Evolutionary conservation across 169 alveolate species (phyloP), one percentile per base, ranked within the genome.

Genomic region (Theileria orientalis): DNA sequence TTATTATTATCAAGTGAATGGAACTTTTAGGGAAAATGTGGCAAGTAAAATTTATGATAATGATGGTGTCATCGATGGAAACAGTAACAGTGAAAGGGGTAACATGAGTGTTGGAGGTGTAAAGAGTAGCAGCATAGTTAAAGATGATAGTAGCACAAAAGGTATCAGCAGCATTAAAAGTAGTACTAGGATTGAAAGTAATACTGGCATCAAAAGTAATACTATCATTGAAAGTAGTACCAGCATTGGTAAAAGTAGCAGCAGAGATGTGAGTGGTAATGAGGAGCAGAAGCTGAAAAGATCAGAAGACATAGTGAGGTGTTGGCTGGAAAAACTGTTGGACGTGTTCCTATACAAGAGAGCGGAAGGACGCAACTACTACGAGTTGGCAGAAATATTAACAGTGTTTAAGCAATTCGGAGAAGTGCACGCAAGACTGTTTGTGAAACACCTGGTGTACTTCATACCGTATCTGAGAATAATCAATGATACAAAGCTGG

Each of bases 391-490:
- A 8, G 85, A 76, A 56, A 37, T 69, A 16, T 41, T 76, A 49
- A 63, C 78, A 46, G 79, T 76, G 35, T 30, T 69, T n/a, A 66
- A 76, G 69, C 63, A 64, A 6, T 67, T 76, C 33, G 79, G 85
- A 13, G 76, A 76, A 42, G 79, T 64, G 14, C 14, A 67, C 51
- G 78, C 85, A 14, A 62, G 33, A 32, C 52, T 68, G 1, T 76
- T 76, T 44, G 79, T 60, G 11, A 41, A 66, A 14, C 80, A 76
- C 49, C 32, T 76, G 3, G 64, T 71, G 7, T 76, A 76, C 42
- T 76, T 76, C 37, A 27, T 76, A 51, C 85, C 85, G 3, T 76
- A 76, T 33, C 60, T 76, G 62, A 69, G 51, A 19, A 3, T 33
- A 32, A 62, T 63, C 44, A 35, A 19, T 3, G 85, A 42, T 5